Evolutionary conservation across 345 rosid species (phyloP).

Genomic region (Camelina neglecta): DNA sequence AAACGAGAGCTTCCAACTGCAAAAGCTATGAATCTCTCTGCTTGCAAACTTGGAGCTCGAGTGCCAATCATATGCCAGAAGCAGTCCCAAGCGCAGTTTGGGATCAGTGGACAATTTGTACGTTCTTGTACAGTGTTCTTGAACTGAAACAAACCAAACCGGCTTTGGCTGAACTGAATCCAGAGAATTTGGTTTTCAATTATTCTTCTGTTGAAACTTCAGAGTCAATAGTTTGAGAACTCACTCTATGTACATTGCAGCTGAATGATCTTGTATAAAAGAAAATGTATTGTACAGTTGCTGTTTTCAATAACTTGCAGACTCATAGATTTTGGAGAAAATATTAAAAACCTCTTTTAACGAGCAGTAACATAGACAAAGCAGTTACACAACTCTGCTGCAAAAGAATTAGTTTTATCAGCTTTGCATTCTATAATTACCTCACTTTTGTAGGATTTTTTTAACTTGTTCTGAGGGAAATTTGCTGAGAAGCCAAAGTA

Average conservation of each 20-base stretch:
- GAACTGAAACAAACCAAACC: conserved; percentile 40
- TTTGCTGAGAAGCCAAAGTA: conserved; percentile 78
- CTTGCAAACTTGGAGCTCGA: conserved; percentile 60
- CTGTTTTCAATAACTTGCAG: conserved; percentile 1
- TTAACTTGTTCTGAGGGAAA: conserved; percentile 53
- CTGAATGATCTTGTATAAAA: conserved; percentile 18
- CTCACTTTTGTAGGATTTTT: conserved; percentile 40
- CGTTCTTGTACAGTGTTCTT: conserved; percentile 60
- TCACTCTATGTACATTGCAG: conserved; percentile 33
- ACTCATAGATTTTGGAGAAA: not conserved
- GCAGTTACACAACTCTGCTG: conserved; percentile 1
- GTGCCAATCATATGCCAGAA: conserved; percentile 56
- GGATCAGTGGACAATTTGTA: conserved; percentile 57
- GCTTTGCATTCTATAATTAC: conserved; percentile 3
- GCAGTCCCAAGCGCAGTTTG: conserved; percentile 58
- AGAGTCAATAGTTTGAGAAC: conserved; percentile 36
- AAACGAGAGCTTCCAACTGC: conserved; percentile 45
- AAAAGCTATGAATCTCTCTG: conserved; percentile 49
- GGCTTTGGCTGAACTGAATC: conserved; percentile 36
- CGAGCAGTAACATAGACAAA: conserved; percentile 17
- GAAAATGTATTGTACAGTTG: conserved; percentile 6
- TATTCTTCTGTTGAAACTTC: conserved; percentile 15
- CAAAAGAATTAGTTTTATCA: conserved; percentile 13
- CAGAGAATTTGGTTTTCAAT: not conserved
- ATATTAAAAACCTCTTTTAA: not conserved